Evolutionary conservation across 129 eudicot species (phyloP).

Genomic region (Artemisia tridentata): DNA sequence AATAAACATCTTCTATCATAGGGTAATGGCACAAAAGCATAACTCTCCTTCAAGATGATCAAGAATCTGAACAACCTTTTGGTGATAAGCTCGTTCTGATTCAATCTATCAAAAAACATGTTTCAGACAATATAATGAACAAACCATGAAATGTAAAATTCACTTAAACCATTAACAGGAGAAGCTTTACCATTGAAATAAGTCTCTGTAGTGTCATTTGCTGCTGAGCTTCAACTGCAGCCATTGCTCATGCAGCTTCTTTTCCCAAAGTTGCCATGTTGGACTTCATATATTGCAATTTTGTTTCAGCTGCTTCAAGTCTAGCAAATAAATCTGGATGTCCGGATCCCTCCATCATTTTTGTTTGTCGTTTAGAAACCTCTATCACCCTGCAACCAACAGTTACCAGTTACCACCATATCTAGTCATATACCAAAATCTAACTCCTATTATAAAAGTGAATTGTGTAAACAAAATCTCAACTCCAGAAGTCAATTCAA

Average conservation of each 20-base stretch:
- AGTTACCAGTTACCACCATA: too few relatives aligned
- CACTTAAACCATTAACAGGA: conserved; percentile 2
- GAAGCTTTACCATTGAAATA: conserved; percentile 59
- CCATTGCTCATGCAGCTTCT: conserved; percentile 91
- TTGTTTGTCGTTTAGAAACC: conserved; percentile 82
- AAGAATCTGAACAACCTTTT: conserved; percentile 74
- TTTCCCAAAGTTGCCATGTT: conserved; percentile 76
- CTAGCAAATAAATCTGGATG: conserved; percentile 59
- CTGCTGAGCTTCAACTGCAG: conserved; percentile 90
- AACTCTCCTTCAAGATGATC: conserved; percentile 91
- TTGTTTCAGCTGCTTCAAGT: conserved; percentile 78
- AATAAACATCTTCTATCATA: conserved; percentile 5
- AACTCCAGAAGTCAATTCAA: too few relatives aligned
- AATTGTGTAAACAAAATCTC: too few relatives aligned
- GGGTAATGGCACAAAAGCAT: conserved; percentile 19
- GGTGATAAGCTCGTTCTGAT: conserved; percentile 82
- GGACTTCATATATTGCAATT: conserved; percentile 75
- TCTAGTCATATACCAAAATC: too few relatives aligned
- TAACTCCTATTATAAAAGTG: too few relatives aligned
- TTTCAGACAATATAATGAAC: conserved; percentile 11
- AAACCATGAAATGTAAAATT: conserved; percentile 9
- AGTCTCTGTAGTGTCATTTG: conserved; percentile 87
- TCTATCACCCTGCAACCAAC: too few relatives aligned
- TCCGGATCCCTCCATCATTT: conserved; percentile 60
- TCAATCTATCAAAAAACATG: conserved; percentile 54